These are phyloP conservation scores for Chytriomyces sp. DNA, from an alignment of 192 early-diverging fungal species.

Conservation along the genomic window DNA sequence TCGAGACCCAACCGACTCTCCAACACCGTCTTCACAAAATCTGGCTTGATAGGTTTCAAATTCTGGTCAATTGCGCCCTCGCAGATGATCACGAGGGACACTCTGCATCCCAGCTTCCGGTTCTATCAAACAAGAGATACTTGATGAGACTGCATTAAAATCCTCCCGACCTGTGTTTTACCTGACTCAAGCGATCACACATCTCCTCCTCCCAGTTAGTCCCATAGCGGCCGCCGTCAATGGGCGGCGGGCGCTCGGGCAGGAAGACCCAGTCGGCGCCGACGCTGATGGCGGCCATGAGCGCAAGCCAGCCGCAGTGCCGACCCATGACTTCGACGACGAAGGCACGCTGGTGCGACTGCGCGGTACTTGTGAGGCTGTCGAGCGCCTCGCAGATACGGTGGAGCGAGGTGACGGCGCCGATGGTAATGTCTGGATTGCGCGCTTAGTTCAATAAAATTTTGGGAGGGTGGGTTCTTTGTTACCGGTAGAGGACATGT, in stretches of 20 bases:
- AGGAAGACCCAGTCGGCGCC: constrained; percentile 97
- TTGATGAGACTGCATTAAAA: constrained; percentile 53
- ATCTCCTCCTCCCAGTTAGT: constrained; percentile 89
- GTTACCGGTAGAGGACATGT: constrained; percentile 61
- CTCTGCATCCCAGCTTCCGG: constrained; percentile 83
- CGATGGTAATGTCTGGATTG: constrained; percentile 91
- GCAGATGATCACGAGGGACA: constrained; percentile 91
- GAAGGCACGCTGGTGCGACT: constrained; percentile 94
- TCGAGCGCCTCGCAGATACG: constrained; percentile 96
- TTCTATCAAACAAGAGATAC: constrained; percentile 40
- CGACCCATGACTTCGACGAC: constrained; percentile 99
- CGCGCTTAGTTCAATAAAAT: background rate
- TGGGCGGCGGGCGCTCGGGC: constrained; percentile 85
- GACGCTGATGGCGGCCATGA: constrained; percentile 69
- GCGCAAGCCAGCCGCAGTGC: constrained; percentile 94
- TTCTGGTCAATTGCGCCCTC: constrained; percentile 94
- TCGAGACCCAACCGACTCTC: constrained; percentile 79
- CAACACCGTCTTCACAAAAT: constrained; percentile 81
- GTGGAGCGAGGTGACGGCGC: constrained; percentile 88
- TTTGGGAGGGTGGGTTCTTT: background rate
- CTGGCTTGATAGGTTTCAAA: constrained; percentile 84
- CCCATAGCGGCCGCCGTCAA: constrained; percentile 51
- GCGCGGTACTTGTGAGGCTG: constrained; percentile 87
- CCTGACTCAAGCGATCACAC: constrained; percentile 73
- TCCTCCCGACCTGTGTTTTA: constrained; percentile 71